phyloP scores from a whole-genome alignment of 371 early-diverging fungal species.

The Catenaria anguillulae region DNA sequence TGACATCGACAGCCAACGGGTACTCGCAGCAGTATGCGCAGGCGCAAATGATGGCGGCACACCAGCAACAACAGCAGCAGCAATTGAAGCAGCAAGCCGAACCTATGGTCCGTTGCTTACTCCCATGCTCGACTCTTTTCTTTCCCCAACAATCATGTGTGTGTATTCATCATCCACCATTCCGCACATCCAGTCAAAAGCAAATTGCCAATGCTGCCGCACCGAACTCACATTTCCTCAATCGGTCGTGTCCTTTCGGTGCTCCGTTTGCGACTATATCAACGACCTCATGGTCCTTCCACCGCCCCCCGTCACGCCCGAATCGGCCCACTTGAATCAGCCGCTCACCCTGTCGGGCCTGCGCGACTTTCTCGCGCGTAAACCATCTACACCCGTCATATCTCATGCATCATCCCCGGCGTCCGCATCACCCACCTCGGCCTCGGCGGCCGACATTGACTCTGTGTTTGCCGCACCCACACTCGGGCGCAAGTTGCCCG shows the following conservation, averaged over 20 bases:
- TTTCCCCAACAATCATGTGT: not conserved
- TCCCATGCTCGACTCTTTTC: not conserved
- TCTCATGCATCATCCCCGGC: too few relatives aligned
- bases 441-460: too few relatives aligned
- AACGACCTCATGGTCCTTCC: slow-evolving; percentile 36
- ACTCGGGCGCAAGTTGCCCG: too few relatives aligned
- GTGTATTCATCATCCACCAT: not conserved
- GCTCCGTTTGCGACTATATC: slow-evolving; percentile 79
- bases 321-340: too few relatives aligned
- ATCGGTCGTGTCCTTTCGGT: slow-evolving; percentile 57
- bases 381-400: too few relatives aligned
- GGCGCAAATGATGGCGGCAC: not conserved
- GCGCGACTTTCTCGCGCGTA: too few relatives aligned
- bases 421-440: too few relatives aligned
- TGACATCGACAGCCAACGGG: not conserved
- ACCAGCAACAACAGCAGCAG: not conserved
- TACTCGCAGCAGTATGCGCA: not conserved
- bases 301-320: too few relatives aligned
- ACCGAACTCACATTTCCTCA: slow-evolving; percentile 56
- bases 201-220: not conserved
- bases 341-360: too few relatives aligned
- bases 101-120: not conserved
- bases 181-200: not conserved
- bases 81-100: not conserved
- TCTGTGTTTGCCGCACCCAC: too few relatives aligned